Base-by-base conservation (phyloP, 2,329 filamentous ascomycete species). In the Fusarium vanettenii region DNA sequence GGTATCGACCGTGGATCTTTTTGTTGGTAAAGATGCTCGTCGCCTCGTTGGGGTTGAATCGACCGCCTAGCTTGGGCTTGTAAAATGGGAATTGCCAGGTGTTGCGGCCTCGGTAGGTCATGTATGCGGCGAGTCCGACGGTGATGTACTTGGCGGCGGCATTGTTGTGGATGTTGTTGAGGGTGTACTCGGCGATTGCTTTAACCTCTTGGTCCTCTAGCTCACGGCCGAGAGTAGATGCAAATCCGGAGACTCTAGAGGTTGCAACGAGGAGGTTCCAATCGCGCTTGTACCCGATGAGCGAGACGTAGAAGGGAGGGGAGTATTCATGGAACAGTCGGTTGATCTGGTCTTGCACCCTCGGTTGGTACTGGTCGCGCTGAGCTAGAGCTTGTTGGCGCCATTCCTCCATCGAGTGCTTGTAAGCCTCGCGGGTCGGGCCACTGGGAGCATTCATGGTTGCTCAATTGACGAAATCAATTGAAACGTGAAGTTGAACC, bases 161-260 rank as follows among this genome's bases (percentile, higher is more conserved):
- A n/a, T 80, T 82, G 39, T 78, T 81, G 52, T 80, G 76, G 25
- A 83, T 76, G 61, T 79, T 79, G 31, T 74, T 76, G 55, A 81
- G 67, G 27, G 80, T 79, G 69, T 83, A 78, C 67, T 83, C 81
- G 16, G 80, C 76, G 43, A 86, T 73, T 29, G 80, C 82, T 43
- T 80, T 79, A 13, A 82, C 80, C 72, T 85, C 83, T n/a, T 75
- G 68, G 60, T 85, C 82, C 41, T 78, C 80, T 16, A 85, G 76
- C 9, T 78, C 76, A 13, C 82, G 79, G 41, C 79, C 75, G 29
- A 79, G 78, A 10, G 76, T 79, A 18, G 79, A 74, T 18, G 80
- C 79, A 22, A 83, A 72, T 2, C 78, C 78, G 5, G 79, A 71
- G 18, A 81, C 76, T 4, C 78, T 76, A 2, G 73, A 73, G 35